Conservation (phyloP, 2,329 filamentous ascomycete genomes). For the Calcarisporium arbuscula region DNA sequence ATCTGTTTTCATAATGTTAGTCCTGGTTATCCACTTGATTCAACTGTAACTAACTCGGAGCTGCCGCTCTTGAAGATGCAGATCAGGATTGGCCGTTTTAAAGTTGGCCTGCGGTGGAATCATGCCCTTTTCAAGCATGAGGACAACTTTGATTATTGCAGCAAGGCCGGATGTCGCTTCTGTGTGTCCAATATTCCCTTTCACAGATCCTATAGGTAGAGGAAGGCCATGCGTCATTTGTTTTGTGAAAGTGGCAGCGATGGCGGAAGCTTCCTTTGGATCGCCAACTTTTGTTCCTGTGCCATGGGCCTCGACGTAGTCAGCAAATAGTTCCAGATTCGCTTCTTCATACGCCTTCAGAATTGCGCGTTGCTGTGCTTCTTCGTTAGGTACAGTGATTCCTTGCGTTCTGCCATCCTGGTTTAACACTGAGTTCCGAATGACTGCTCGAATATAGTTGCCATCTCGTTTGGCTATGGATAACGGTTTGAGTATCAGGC, state of each 20-base stretch:
- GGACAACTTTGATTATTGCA: constrained; percentile 19
- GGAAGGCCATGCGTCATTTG: constrained; percentile 19
- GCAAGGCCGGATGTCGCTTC: constrained; percentile 21
- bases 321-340: constrained; percentile 22
- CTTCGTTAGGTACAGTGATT: constrained; percentile 28
- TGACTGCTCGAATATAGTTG: constrained; percentile 25
- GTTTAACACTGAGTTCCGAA: constrained; percentile 31
- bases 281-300: constrained; percentile 43
- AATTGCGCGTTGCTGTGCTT: constrained; percentile 30
- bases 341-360: constrained; percentile 24
- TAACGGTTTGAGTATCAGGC: constrained; percentile 35
- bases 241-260: constrained; percentile 19
- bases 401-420: constrained; percentile 36
- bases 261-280: constrained; percentile 15
- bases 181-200: constrained; percentile 23
- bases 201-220: constrained; percentile 37
- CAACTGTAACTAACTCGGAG: constrained; percentile 3
- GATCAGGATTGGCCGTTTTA: constrained; percentile 20
- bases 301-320: constrained; percentile 37
- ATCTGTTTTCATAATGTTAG: not conserved
- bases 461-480: constrained; percentile 36
- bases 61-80: constrained; percentile 18
- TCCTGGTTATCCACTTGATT: not conserved
- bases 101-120: constrained; percentile 23
- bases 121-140: constrained; percentile 22